Evolutionary conservation across 2,329 filamentous ascomycete species (phyloP).

Genomic region (Cladorrhinum sp.): DNA sequence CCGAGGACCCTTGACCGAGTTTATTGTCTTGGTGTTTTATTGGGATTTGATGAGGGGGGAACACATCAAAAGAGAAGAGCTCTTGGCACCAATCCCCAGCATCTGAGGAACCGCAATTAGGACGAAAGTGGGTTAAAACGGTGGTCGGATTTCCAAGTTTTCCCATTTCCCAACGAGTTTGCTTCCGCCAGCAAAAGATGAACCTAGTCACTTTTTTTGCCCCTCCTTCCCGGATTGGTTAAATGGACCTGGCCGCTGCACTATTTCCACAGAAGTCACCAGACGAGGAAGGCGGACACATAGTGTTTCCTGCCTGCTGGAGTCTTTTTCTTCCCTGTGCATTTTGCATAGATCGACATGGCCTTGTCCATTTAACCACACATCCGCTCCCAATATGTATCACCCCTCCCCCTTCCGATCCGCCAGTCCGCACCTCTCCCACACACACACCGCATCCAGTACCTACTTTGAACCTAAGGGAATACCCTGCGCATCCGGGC

Average conservation of each 20-base stretch:
- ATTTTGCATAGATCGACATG: neutral
- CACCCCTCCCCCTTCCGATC: neutral
- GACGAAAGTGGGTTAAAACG: slow-evolving; percentile 14
- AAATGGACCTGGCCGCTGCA: neutral
- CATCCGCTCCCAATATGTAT: neutral
- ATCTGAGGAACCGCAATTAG: slow-evolving; percentile 6
- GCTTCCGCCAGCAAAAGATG: neutral
- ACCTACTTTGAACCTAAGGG: too few relatives aligned
- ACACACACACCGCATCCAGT: neutral
- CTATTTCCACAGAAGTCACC: neutral
- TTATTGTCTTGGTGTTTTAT: neutral
- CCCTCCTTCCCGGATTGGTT: slow-evolving; percentile 3
- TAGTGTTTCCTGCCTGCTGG: too few relatives aligned
- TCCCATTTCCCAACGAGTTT: slow-evolving; percentile 12
- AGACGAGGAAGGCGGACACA: too few relatives aligned
- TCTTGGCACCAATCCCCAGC: neutral
- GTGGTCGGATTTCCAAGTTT: slow-evolving; percentile 21
- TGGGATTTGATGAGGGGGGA: neutral
- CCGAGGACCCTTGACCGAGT: neutral
- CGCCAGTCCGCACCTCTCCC: neutral
- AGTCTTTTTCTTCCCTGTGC: too few relatives aligned
- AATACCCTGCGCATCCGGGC: neutral
- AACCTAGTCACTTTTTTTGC: neutral
- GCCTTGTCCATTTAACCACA: neutral
- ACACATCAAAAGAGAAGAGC: neutral